Conservation (phyloP, 371 early-diverging fungal species). For the Actinomucor elegans region DNA sequence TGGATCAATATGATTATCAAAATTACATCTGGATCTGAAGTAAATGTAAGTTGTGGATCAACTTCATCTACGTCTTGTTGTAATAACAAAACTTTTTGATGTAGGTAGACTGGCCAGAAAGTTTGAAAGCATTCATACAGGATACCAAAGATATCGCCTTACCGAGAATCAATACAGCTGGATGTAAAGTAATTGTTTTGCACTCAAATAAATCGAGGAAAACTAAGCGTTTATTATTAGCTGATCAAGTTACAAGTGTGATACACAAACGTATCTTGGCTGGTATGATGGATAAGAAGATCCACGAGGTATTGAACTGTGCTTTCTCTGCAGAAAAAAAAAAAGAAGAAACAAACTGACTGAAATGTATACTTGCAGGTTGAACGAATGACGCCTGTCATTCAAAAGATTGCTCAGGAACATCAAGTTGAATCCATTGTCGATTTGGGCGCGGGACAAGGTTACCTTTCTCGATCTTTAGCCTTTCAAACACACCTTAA, state of each 20-base stretch:
- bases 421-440: conserved; percentile 47
- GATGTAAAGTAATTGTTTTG: conserved; percentile 6
- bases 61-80: background rate
- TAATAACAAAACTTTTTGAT: background rate
- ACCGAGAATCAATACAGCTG: conserved; percentile 16
- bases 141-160: conserved; percentile 20
- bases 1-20: conserved; percentile 20
- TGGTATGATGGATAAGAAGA: conserved; percentile 80
- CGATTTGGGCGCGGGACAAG: conserved; percentile 76
- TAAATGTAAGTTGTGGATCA: conserved; percentile 9
- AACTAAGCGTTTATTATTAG: background rate
- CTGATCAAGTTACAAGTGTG: conserved; percentile 3
- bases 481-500: conserved; percentile 69
- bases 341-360: no score
- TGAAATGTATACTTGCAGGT: conserved; percentile 54
- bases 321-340: no score
- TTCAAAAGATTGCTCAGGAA: conserved; percentile 48
- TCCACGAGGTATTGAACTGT: conserved; percentile 50
- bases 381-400: conserved; percentile 58
- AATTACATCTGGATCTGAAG: conserved; percentile 17
- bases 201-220: no score
- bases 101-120: conserved; percentile 25
- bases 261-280: conserved; percentile 34
- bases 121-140: conserved; percentile 17
- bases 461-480: conserved; percentile 75